Conservation (phyloP, 495 filamentous ascomycete genomes). For the Talaromyces thailandensis region DNA sequence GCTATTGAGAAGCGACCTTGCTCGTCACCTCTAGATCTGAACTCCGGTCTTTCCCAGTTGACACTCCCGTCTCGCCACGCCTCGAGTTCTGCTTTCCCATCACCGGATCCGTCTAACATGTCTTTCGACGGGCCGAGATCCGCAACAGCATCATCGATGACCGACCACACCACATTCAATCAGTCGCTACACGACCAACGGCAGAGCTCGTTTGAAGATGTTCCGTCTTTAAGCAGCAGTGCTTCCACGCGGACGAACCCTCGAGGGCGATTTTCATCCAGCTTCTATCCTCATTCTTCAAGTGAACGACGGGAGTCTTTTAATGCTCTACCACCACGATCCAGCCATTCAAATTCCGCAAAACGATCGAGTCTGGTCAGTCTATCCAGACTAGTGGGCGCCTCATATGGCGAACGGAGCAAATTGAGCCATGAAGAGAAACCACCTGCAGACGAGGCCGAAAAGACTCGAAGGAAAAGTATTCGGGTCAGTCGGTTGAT, state of each 20-base stretch:
- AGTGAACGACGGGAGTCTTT: constrained; percentile 62
- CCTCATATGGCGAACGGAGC: constrained; percentile 67
- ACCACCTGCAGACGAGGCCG: constrained; percentile 41
- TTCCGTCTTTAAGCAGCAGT: constrained; percentile 79
- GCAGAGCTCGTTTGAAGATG: constrained; percentile 76
- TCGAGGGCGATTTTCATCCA: constrained; percentile 36
- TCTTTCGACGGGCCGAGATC: constrained; percentile 48
- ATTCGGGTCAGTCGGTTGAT: constrained; percentile 72
- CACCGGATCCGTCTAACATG: constrained; percentile 40
- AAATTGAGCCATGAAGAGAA: constrained; percentile 71
- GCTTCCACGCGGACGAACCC: constrained; percentile 74
- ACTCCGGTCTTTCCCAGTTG: constrained; percentile 36
- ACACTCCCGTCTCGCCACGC: constrained; percentile 32
- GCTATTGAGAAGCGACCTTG: constrained; percentile 39
- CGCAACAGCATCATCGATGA: constrained; percentile 40
- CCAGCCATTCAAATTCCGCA: constrained; percentile 28
- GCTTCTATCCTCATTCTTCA: constrained; percentile 36
- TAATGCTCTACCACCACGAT: constrained; percentile 55
- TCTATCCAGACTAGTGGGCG: constrained; percentile 72
- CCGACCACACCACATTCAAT: constrained; percentile 32
- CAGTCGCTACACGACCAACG: constrained; percentile 47
- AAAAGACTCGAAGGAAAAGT: constrained; percentile 61
- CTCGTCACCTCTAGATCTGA: constrained; percentile 45
- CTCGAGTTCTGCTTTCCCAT: constrained; percentile 39
- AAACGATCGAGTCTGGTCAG: constrained; percentile 81